Base-by-base conservation (phyloP, 1,284 basidiomycete genomes). In the Pterulicium gracile region DNA sequence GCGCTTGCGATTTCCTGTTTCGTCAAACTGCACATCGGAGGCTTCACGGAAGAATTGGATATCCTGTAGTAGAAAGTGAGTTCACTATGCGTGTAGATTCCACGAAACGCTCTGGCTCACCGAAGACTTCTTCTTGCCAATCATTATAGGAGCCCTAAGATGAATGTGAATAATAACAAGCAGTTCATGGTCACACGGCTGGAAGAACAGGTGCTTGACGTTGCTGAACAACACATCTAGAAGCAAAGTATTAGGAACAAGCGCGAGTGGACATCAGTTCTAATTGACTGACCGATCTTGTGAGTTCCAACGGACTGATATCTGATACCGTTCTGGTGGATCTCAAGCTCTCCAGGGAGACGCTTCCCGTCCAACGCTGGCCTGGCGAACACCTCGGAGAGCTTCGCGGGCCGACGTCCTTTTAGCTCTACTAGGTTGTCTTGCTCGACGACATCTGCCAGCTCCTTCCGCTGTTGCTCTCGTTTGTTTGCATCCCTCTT, bases 31-130 rank as follows among this genome's bases (percentile, higher is more conserved):
- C 27, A 95, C 92, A 58, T 99, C 96, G 0, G 91, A 90, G 1
- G 94, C 96, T 68, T 99, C 96, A 19, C 96, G 88, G 71, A 89
- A 96, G 66, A 98, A 98, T 77, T 98, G 96, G 5, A 98, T 81
- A 61, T 99, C 96, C 84, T 92, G 51, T 18, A 47, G 23, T n/a
- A n/a, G n/a, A n/a, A n/a, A 42, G 43, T 41, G 17, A 18, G 34
- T 50, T 23, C 50, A 49, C 21, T 32, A 42, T 32, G 21, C 32
- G 42, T 49, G 27, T 47, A 15, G n/a, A 23, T 42, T 42, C 35
- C 42, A 24, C 36, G 15, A 42, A 44, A 20, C 43, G 32, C 36
- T 22, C 48, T 14, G 24, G 66, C 76, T 46, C 60, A 88, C 88
- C 53, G 87, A 88, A 15, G 94, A 86, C 66, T 98, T 98, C 68